Conservation (phyloP, 345 rosid species). For the Orychophragmus violaceus region DNA sequence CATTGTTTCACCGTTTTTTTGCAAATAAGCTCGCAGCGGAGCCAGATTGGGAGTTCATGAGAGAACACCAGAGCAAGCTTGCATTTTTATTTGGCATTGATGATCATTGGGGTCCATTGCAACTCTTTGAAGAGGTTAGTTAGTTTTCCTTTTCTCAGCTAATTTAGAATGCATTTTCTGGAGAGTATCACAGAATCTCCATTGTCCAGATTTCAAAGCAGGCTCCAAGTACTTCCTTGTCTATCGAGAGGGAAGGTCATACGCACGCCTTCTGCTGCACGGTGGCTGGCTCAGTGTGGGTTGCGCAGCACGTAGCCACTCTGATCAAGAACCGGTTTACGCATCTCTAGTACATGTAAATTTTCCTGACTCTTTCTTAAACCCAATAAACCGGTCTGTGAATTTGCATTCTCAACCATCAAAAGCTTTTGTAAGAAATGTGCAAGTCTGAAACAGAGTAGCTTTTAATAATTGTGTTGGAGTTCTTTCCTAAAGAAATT, state of each 20-base stretch:
- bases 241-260: slow-evolving; percentile 80
- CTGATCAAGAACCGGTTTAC: slow-evolving; percentile 40
- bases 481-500: too few relatives aligned
- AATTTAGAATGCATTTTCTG: not conserved
- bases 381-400: not conserved
- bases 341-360: not conserved
- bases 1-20: not conserved
- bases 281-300: slow-evolving; percentile 75
- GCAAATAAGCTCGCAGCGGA: slow-evolving; percentile 51
- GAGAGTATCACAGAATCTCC: not conserved
- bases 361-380: not conserved
- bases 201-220: slow-evolving; percentile 52
- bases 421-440: not conserved
- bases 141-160: not conserved
- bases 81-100: slow-evolving; percentile 64
- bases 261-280: slow-evolving; percentile 69
- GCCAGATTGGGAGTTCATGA: slow-evolving; percentile 75
- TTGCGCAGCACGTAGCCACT: slow-evolving; percentile 53
- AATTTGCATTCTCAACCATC: slow-evolving; percentile 4
- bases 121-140: slow-evolving; percentile 66
- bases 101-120: slow-evolving; percentile 87
- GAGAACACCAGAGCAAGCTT: slow-evolving; percentile 47
- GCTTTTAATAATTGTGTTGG: not conserved
- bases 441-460: slow-evolving; percentile 2
- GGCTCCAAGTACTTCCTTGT: slow-evolving; percentile 44